Conservation (phyloP, 83 land plant species). For the Larix sibirica region DNA sequence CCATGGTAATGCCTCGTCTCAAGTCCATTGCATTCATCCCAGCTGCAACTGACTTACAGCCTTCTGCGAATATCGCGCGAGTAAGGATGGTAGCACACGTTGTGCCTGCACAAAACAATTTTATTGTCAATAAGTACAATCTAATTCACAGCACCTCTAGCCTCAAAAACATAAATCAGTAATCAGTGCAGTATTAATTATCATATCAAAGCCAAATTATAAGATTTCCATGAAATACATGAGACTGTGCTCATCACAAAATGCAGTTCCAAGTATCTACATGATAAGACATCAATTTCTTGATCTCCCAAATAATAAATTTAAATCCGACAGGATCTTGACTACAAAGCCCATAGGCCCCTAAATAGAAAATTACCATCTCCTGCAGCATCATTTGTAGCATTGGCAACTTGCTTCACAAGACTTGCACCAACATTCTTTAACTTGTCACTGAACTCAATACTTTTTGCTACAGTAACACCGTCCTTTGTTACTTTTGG, state of each 20-base stretch:
- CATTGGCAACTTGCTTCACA: slow-evolving; percentile 84
- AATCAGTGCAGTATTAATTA: too few relatives aligned
- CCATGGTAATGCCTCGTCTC: slow-evolving; percentile 61
- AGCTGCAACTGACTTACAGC: slow-evolving; percentile 77
- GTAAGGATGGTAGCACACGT: slow-evolving; percentile 72
- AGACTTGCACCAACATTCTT: slow-evolving; percentile 80
- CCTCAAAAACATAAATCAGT: neutral
- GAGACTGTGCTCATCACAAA: too few relatives aligned
- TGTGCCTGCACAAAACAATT: slow-evolving; percentile 42
- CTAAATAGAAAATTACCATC: slow-evolving; percentile 47
- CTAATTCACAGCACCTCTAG: neutral
- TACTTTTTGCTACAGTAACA: slow-evolving; percentile 83
- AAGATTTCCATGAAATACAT: too few relatives aligned
- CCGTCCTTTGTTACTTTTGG: slow-evolving; percentile 90
- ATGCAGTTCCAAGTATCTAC: too few relatives aligned
- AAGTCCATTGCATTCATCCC: slow-evolving; percentile 80
- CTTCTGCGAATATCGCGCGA: slow-evolving; percentile 66
- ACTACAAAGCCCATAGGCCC: neutral
- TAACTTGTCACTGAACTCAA: slow-evolving; percentile 61
- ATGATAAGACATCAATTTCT: neutral
- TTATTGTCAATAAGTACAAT: neutral
- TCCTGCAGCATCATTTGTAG: slow-evolving; percentile 79
- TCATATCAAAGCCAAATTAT: too few relatives aligned
- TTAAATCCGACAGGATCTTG: neutral
- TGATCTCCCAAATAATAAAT: neutral